Conservation (phyloP, 2,329 filamentous ascomycete species). For the Anisogramma anomala region DNA sequence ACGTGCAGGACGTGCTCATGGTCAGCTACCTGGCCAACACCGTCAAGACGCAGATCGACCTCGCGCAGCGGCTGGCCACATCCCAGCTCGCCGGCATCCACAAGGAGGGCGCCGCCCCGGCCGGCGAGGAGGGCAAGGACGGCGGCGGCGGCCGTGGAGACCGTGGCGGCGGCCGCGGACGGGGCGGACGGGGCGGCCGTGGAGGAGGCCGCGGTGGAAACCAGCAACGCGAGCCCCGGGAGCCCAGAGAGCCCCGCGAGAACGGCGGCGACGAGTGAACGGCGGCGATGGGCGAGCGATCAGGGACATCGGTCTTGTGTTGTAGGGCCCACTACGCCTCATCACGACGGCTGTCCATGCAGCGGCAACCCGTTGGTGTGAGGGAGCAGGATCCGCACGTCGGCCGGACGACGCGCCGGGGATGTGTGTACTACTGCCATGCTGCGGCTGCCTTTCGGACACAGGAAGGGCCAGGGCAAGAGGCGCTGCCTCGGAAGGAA, state of each 20-base stretch:
- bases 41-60: constrained; percentile 96
- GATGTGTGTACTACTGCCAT: not conserved
- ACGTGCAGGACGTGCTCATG: constrained; percentile 97
- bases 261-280: constrained; percentile 24
- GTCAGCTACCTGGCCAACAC: constrained; percentile 98
- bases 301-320: constrained; percentile 11
- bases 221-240: constrained; percentile 35
- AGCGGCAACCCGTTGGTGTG: not conserved
- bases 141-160: constrained; percentile 34
- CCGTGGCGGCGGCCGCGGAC: constrained; percentile 35
- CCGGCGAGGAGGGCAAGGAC: constrained; percentile 35
- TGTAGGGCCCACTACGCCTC: not conserved
- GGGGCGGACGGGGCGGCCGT: constrained; percentile 29
- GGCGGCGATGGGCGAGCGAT: constrained; percentile 11
- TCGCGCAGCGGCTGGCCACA: constrained; percentile 89
- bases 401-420: not conserved
- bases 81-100: constrained; percentile 47
- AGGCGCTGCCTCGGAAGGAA: constrained; percentile 8
- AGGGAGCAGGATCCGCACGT: constrained; percentile 18
- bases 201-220: constrained; percentile 35
- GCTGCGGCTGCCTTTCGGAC: not conserved
- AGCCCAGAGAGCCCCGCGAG: constrained; percentile 39
- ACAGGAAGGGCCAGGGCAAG: not conserved
- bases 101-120: constrained; percentile 31
- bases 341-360: not conserved